Conservation (phyloP, 192 early-diverging fungal genomes). For the Backusella tarrabulga region DNA sequence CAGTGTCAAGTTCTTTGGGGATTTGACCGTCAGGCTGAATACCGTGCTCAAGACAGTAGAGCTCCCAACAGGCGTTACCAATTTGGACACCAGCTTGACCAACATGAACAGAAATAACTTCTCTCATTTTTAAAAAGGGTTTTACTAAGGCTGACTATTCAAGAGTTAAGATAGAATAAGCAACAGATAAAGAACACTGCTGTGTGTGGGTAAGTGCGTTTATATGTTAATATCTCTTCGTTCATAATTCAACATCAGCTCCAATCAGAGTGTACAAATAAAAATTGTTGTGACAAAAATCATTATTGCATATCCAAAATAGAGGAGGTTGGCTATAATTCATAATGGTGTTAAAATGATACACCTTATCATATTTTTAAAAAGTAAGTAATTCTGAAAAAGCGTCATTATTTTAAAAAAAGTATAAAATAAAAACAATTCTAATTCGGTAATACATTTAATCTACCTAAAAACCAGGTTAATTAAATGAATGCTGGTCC, state of each 20-base stretch:
- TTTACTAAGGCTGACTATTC: not conserved
- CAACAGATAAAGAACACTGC: not conserved
- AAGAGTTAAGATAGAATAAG: slow-evolving; percentile 25
- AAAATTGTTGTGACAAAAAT: not conserved
- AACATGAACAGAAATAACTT: slow-evolving; percentile 46
- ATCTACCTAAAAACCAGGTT: not conserved
- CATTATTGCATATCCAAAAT: not conserved
- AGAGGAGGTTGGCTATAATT: not conserved
- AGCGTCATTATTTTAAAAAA: no score
- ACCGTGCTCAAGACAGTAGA: slow-evolving; percentile 45
- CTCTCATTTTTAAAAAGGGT: slow-evolving; percentile 37
- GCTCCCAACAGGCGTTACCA: slow-evolving; percentile 86
- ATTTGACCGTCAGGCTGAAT: slow-evolving; percentile 38
- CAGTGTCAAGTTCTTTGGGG: slow-evolving; percentile 22
- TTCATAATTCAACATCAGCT: not conserved
- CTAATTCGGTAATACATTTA: not conserved
- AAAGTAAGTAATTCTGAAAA: no score
- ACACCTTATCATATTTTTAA: no score
- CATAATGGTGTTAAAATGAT: no score
- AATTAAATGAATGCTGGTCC: not conserved
- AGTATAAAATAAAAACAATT: not conserved
- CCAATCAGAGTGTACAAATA: not conserved
- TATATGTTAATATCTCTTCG: not conserved
- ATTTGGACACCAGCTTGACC: slow-evolving; percentile 75
- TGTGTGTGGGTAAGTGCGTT: not conserved